Evolutionary conservation across 2,329 filamentous ascomycete species (phyloP).

Genomic region (Geosmithia putterillii): DNA sequence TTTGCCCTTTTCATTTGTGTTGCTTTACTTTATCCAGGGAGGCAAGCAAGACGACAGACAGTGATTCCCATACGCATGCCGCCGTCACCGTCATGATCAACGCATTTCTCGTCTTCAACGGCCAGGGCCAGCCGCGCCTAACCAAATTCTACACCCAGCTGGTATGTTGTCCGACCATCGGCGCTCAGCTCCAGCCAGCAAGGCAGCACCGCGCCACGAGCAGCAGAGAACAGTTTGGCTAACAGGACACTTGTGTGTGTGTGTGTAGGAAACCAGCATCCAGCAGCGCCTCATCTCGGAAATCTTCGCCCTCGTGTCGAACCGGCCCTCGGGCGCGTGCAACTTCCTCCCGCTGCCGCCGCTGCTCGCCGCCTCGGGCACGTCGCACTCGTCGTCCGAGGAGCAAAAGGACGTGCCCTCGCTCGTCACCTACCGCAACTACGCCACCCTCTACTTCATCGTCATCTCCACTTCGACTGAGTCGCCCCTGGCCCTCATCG

Average conservation of each 20-base stretch:
- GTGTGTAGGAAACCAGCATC: conserved; percentile 75
- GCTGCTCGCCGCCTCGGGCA: conserved; percentile 48
- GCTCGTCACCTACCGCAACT: conserved; percentile 94
- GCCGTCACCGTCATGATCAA: conserved; percentile 69
- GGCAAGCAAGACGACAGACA: no score
- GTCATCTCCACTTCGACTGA: conserved; percentile 94
- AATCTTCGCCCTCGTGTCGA: conserved; percentile 91
- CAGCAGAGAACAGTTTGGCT: neutral
- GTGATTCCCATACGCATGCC: no score
- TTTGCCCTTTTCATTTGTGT: neutral
- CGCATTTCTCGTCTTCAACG: conserved; percentile 97
- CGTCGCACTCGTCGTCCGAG: conserved; percentile 51
- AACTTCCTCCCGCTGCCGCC: conserved; percentile 84
- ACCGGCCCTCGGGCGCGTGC: conserved; percentile 82
- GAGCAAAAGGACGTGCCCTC: conserved; percentile 82
- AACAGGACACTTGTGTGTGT: neutral
- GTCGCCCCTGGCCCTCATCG: conserved; percentile 86
- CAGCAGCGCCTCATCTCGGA: conserved; percentile 95
- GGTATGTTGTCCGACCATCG: conserved; percentile 30
- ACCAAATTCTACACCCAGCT: conserved; percentile 99
- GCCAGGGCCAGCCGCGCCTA: conserved; percentile 88
- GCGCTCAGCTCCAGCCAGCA: no score
- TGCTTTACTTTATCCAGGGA: no score
- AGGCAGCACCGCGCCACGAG: no score
- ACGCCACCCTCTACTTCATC: conserved; percentile 97